Percentiles rank a stretch among this genome's conserved stretches.
Conservation (phyloP, 106 monocot species). For the Gastrodia elata region DNA sequence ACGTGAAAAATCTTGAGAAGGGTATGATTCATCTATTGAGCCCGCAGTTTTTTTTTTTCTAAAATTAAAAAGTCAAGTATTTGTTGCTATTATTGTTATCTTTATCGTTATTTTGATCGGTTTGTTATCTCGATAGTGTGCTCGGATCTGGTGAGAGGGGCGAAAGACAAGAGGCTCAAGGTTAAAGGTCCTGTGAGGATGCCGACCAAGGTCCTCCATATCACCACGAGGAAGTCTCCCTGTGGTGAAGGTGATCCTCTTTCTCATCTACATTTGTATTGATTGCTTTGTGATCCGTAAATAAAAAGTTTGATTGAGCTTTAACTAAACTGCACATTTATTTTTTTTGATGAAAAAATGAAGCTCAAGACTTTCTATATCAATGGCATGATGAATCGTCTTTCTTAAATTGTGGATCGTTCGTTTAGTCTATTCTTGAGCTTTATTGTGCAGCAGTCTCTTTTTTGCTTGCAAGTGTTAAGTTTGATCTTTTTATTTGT, state of each 20-base stretch:
- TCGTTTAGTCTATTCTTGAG: too few species aligned
- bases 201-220: constrained; percentile 70
- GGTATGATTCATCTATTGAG: constrained; percentile 22
- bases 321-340: neutral
- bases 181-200: constrained; percentile 76
- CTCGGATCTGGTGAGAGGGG: constrained; percentile 64
- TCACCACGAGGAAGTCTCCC: constrained; percentile 72
- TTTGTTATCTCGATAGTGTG: constrained; percentile 24
- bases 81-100: neutral
- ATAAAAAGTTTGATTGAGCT: neutral
- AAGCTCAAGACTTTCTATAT: neutral
- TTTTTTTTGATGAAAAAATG: neutral
- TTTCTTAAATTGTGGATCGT: neutral
- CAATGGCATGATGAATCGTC: neutral
- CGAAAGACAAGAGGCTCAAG: constrained; percentile 47
- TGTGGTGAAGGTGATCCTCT: constrained; percentile 57
- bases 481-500: too few species aligned
- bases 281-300: neutral
- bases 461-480: too few species aligned
- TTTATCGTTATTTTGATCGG: neutral
- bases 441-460: too few species aligned
- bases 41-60: neutral
- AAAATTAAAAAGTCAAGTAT: too few species aligned
- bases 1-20: constrained; percentile 86
- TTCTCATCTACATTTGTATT: neutral